Evolutionary conservation across 176 grass and related monocot genomes (phyloP).

Genomic region (Chloris gayana): DNA sequence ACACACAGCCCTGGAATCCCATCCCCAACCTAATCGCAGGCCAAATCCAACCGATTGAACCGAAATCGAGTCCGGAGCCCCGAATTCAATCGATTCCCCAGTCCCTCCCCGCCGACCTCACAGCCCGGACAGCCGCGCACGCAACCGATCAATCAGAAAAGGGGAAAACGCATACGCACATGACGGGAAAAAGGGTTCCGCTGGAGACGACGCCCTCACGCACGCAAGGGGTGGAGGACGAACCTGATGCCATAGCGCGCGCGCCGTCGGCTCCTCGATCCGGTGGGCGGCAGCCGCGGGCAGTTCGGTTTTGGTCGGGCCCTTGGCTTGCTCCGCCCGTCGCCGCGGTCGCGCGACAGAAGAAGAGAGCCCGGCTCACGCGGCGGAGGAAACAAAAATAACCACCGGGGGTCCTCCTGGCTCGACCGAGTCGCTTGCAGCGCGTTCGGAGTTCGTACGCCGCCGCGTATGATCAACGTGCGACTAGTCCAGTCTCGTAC

Average conservation of each 20-base stretch:
- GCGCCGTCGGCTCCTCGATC: slow-evolving; percentile 24
- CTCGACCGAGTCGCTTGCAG: not conserved
- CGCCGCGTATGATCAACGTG: not conserved
- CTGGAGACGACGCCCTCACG: not conserved
- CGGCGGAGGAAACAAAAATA: not conserved
- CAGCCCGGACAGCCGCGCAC: not conserved
- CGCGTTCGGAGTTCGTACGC: not conserved
- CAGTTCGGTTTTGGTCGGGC: not conserved
- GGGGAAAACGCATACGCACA: not conserved
- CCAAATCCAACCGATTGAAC: not conserved
- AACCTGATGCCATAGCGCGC: slow-evolving; percentile 35
- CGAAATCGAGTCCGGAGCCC: not conserved
- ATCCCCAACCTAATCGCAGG: not conserved
- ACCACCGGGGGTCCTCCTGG: not conserved
- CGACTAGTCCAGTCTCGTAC: not conserved
- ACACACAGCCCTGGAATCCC: not conserved
- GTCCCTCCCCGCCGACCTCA: not conserved
- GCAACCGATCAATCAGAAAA: not conserved
- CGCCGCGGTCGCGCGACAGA: not conserved
- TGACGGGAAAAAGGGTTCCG: not conserved
- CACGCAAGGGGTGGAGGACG: not conserved
- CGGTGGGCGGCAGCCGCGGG: slow-evolving; percentile 9
- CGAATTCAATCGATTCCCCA: not conserved
- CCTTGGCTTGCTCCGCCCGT: slow-evolving; percentile 3
- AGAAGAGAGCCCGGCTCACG: not conserved